Percentiles rank a stretch among this genome's conserved stretches.
Conservation (phyloP, 495 filamentous ascomycete species). For the Tuber indicum region DNA sequence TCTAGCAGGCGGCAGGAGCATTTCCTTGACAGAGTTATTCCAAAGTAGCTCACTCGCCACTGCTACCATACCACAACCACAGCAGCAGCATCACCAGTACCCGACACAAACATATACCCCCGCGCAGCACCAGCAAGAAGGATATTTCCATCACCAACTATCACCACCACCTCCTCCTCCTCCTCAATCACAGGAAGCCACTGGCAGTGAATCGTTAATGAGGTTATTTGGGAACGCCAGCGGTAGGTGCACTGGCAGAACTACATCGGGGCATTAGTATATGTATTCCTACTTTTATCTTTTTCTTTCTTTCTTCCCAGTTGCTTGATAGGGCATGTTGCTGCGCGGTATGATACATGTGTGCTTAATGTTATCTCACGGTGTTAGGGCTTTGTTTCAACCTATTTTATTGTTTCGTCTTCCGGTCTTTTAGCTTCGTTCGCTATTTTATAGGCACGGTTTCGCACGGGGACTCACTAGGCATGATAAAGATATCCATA, state of each 20-base stretch:
- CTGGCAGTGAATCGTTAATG: slow-evolving; percentile 19
- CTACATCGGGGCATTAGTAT: not conserved
- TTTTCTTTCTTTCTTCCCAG: not conserved
- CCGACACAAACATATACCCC: slow-evolving; percentile 9
- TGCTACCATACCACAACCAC: slow-evolving; percentile 3
- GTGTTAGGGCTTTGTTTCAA: not conserved
- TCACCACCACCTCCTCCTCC: slow-evolving; percentile 9
- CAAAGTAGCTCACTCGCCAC: slow-evolving; percentile 11
- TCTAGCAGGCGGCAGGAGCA: slow-evolving; percentile 23
- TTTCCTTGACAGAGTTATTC: slow-evolving; percentile 35
- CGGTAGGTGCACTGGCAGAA: slow-evolving; percentile 21
- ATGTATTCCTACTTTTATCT: not conserved
- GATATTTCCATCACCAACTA: slow-evolving; percentile 8
- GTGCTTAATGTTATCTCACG: not conserved
- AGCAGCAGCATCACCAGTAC: slow-evolving; percentile 17
- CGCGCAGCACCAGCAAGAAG: not conserved
- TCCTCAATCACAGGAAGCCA: slow-evolving; percentile 10
- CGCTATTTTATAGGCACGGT: not conserved
- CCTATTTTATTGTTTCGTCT: not conserved
- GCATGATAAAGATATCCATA: not conserved
- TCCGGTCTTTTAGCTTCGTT: not conserved
- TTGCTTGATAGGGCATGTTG: not conserved
- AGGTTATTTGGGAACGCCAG: slow-evolving; percentile 25
- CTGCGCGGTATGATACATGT: not conserved
- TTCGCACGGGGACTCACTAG: not conserved